Base-by-base conservation (phyloP, 306 rosid species). In the Myrica gale region DNA sequence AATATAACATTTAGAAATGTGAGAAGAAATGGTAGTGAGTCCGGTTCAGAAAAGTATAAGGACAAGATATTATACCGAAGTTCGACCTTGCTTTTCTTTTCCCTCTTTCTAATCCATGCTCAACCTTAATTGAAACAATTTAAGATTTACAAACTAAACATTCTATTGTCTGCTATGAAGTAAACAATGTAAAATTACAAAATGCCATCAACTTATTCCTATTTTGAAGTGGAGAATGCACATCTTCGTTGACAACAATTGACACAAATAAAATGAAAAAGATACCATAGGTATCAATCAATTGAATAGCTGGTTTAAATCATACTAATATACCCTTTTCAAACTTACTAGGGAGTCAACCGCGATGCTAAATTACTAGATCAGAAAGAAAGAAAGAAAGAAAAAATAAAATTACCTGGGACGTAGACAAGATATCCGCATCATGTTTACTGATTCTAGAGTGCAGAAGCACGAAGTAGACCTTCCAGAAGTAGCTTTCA, bases 401-500 rank as follows among this genome's bases (percentile, higher is more conserved):
- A 26, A 51, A 69, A 15, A 39, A 19, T 69, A 76, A 67, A 73
- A 83, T 79, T 71, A 92, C 99, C 96, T 88, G 97, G 71, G 85
- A 82, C 63, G 99, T 80, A 43, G 96, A 92, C 82, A 95, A 88
- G 82, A 85, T 41, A 78, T 78, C 97, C 0, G 99, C 90, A 57
- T 95, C 99, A 55, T 82, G 90, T 69, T 95, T 95, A 69, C 87
- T 86, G 21, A 95, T 93, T 81, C 99, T 85, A 9, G 99, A 90
- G 83, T 92, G 97, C 84, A 95, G 80, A 80, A 95, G 97, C 63
- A 95, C 98, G 44, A 95, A 95, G 78, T 95, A 95, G 43, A 95
- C 98, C 83, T 92, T 90, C 98, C 98, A 95, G 84, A 95, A 95
- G 89, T 90, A 95, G 78, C 92, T 84, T 78, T 90, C 86, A 50